Evolutionary conservation across 2,329 filamentous ascomycete genomes (phyloP).

Genomic region (Beauveria sp.): DNA sequence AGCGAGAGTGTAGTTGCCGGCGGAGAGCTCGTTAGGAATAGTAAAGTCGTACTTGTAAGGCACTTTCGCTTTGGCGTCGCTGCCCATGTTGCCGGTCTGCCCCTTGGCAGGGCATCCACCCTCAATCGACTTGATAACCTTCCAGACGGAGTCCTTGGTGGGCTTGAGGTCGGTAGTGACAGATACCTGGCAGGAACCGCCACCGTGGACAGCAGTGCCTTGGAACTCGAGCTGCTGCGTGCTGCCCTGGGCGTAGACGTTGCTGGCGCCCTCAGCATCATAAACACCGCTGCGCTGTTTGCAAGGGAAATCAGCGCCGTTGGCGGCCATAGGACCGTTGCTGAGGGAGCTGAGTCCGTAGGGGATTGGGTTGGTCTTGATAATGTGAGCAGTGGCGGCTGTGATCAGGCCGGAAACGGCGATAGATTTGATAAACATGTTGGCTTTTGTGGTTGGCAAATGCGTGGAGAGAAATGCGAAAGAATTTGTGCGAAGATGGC

Average conservation of each 20-base stretch:
- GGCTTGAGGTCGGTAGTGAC: constrained; percentile 71
- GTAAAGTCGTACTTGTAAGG: constrained; percentile 59
- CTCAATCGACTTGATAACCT: constrained; percentile 81
- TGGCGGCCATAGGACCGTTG: constrained; percentile 56
- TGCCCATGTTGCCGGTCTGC: constrained; percentile 48
- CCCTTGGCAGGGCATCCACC: constrained; percentile 71
- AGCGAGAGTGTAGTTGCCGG: constrained; percentile 72
- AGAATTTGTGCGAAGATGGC: neutral
- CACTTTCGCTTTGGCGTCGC: constrained; percentile 33
- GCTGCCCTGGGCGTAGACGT: constrained; percentile 46
- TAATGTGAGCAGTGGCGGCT: constrained; percentile 65
- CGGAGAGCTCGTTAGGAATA: constrained; percentile 62
- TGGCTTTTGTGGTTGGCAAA: constrained; percentile 31
- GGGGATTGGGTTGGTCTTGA: constrained; percentile 61
- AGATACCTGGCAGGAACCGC: constrained; percentile 85
- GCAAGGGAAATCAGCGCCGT: constrained; percentile 74
- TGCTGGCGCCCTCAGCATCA: constrained; percentile 39
- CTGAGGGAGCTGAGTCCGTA: constrained; percentile 35
- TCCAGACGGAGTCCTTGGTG: constrained; percentile 62
- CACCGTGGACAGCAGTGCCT: constrained; percentile 75
- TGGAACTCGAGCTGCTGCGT: constrained; percentile 50
- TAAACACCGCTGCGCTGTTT: constrained; percentile 49
- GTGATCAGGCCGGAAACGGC: constrained; percentile 49
- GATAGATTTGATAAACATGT: constrained; percentile 44
- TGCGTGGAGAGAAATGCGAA: neutral